phyloP scores from a whole-genome alignment of 1,284 basidiomycete genomes.

The Rugosomyces carneus region DNA sequence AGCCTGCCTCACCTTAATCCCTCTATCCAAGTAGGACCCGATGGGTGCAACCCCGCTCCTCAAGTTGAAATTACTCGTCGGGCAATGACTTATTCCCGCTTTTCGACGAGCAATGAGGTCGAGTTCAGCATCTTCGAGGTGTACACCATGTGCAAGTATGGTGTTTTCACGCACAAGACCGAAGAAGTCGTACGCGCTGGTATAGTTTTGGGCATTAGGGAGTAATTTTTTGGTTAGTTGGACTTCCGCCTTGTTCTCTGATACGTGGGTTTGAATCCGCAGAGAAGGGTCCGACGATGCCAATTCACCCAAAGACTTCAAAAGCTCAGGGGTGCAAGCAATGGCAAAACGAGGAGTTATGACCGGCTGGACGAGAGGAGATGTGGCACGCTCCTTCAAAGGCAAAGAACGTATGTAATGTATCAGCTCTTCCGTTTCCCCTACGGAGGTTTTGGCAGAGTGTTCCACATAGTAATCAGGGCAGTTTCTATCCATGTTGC shows the following conservation, averaged over 20 bases:
- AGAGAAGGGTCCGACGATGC: constrained; percentile 51
- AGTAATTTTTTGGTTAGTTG: constrained; percentile 63
- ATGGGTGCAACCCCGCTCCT: constrained; percentile 80
- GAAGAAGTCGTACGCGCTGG: constrained; percentile 78
- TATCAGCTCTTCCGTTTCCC: constrained; percentile 63
- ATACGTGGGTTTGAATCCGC: constrained; percentile 89
- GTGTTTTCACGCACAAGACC: constrained; percentile 77
- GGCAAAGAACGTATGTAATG: constrained; percentile 57
- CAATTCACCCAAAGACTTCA: constrained; percentile 59
- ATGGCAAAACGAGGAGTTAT: constrained; percentile 95
- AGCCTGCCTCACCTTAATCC: constrained; percentile 67
- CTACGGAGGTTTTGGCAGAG: constrained; percentile 50
- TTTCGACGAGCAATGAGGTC: constrained; percentile 59
- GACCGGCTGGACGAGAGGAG: constrained; percentile 76
- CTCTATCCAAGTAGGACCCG: constrained; percentile 73
- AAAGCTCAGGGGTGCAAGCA: constrained; percentile 76
- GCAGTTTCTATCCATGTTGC: constrained; percentile 86
- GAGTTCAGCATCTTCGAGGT: constrained; percentile 73
- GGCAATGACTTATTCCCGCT: constrained; percentile 89
- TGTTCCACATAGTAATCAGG: constrained; percentile 72
- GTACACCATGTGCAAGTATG: constrained; percentile 86
- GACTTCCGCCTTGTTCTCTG: constrained; percentile 82
- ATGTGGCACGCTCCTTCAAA: constrained; percentile 17
- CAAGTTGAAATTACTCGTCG: constrained; percentile 89
- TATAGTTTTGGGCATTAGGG: constrained; percentile 54